phyloP scores from a whole-genome alignment of 805 yeast genomes.

The Suhomyces kilbournensis region DNA sequence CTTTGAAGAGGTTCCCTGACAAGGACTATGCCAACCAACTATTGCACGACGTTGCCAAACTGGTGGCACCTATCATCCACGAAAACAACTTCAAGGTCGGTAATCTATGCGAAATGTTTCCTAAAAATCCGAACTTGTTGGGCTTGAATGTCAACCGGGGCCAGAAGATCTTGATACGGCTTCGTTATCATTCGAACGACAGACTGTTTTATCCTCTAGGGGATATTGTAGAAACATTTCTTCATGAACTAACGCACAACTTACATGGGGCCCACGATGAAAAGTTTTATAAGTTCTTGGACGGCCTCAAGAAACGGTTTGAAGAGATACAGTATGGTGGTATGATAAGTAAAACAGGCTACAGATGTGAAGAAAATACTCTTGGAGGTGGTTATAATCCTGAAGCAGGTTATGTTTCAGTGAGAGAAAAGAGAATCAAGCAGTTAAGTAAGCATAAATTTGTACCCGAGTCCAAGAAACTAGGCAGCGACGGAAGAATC shows the following conservation, averaged over 20 bases:
- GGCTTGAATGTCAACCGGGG: conserved; percentile 87
- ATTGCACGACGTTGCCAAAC: conserved; percentile 63
- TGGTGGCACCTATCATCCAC: conserved; percentile 78
- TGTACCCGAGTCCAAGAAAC: conserved; percentile 37
- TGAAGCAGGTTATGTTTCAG: conserved; percentile 13
- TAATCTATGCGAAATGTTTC: conserved; percentile 75
- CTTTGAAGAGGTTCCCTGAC: conserved; percentile 35
- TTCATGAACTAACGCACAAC: conserved; percentile 88
- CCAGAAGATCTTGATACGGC: conserved; percentile 62
- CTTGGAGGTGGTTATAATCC: conserved; percentile 37
- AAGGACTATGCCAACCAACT: conserved; percentile 43
- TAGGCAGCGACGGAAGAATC: conserved; percentile 15
- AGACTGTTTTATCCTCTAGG: conserved; percentile 58
- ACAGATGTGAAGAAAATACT: conserved; percentile 45
- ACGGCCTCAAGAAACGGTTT: conserved; percentile 54
- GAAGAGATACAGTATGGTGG: conserved; percentile 42
- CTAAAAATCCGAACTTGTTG: conserved; percentile 58
- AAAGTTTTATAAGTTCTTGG: conserved; percentile 62
- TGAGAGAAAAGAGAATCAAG: conserved; percentile 38
- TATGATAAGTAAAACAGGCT: conserved; percentile 44
- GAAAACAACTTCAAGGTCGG: conserved; percentile 64
- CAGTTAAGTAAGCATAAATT: conserved; percentile 40
- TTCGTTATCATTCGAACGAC: conserved; percentile 58
- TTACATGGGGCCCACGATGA: conserved; percentile 76
- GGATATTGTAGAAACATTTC: conserved; percentile 73